A percentile compares a stretch with the other conserved stretches of the same genome.
Conservation (phyloP, 768 basidiomycete genomes). For the Saitozyma podzolica region DNA sequence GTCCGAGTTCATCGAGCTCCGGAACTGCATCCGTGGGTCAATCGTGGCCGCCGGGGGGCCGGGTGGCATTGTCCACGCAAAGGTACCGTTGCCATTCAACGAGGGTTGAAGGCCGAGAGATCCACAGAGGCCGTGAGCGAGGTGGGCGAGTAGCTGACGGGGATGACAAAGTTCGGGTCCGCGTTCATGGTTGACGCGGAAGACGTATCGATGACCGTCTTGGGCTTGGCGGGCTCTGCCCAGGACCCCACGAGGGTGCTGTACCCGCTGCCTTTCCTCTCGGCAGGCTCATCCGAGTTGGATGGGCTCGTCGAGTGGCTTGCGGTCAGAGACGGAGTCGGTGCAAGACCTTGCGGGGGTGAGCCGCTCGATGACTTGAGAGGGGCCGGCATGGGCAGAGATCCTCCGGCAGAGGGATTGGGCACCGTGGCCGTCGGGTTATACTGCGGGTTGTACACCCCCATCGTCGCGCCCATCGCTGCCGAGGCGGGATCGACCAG, state of each 20-base stretch:
- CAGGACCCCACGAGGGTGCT: neutral
- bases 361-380: constrained; percentile 5
- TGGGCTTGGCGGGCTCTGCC: too few species aligned
- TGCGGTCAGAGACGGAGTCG: constrained; percentile 36
- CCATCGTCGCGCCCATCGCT: too few species aligned
- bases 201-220: too few species aligned
- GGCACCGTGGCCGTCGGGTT: neutral
- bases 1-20: neutral
- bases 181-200: too few species aligned
- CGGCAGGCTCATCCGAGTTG: constrained; percentile 25
- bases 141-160: too few species aligned
- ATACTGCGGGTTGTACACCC: too few species aligned
- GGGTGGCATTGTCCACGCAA: too few species aligned
- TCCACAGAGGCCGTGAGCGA: too few species aligned
- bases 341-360: constrained; percentile 10
- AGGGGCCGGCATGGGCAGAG: constrained; percentile 8
- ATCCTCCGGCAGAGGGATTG: neutral
- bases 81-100: too few species aligned
- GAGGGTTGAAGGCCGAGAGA: too few species aligned
- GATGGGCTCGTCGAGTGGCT: constrained; percentile 37
- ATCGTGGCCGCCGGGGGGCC: constrained; percentile 4
- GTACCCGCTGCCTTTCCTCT: constrained; percentile 17
- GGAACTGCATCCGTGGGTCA: constrained; percentile 22
- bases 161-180: too few species aligned
- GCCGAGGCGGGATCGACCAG: too few species aligned